Percentiles rank a stretch among this genome's conserved stretches.
These are phyloP conservation scores for Dunaliella salina DNA, from an alignment of 163 green algal genomes.

Conservation along the genomic window DNA sequence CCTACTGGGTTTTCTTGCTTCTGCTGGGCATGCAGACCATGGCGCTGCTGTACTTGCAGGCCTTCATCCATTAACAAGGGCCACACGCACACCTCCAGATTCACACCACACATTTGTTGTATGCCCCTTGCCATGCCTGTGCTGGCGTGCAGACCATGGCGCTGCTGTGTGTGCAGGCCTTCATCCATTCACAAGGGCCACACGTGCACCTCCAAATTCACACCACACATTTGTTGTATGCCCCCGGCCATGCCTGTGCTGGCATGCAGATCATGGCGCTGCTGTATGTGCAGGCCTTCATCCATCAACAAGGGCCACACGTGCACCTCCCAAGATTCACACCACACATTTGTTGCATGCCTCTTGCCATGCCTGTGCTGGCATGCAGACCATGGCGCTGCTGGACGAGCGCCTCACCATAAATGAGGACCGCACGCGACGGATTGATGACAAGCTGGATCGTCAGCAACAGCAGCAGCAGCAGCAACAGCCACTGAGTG, in stretches of 20 bases:
- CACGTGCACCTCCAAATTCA: neutral
- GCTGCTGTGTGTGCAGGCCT: too few species aligned
- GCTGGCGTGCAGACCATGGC: neutral
- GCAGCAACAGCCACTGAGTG: conserved; percentile 1
- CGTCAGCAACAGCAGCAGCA: conserved; percentile 1
- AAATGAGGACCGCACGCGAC: conserved; percentile 61
- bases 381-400: conserved; percentile 62
- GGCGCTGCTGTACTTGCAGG: too few species aligned
- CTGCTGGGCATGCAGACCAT: too few species aligned
- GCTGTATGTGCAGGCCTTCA: neutral
- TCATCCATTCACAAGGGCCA: neutral
- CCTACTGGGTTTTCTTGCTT: too few species aligned
- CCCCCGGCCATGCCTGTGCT: neutral
- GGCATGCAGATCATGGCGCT: neutral
- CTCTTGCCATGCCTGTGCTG: neutral
- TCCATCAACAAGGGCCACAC: neutral
- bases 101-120: neutral
- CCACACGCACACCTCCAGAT: neutral
- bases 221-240: neutral
- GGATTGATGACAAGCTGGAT: conserved; percentile 37
- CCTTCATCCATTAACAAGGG: neutral
- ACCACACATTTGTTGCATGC: too few species aligned
- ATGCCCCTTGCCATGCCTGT: neutral
- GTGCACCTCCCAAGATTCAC: too few species aligned
- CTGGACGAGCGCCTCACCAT: conserved; percentile 77